Conservation (phyloP, 2,329 filamentous ascomycete species). For the Acephala macrosclerotiorum region DNA sequence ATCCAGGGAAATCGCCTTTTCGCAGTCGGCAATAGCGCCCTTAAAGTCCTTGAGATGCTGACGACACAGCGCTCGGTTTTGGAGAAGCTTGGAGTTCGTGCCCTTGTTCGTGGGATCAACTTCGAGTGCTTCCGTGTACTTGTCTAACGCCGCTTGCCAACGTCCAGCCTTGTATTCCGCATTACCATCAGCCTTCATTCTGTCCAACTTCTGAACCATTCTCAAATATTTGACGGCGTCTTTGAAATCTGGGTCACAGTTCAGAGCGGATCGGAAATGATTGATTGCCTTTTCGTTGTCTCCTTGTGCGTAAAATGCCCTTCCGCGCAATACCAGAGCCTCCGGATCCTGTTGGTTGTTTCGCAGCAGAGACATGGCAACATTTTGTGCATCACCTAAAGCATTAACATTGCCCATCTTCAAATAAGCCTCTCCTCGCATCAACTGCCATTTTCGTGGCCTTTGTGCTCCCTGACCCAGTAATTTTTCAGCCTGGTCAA, state of each 20-base stretch:
- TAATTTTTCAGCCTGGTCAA: conserved; percentile 87
- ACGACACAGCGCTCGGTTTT: conserved; percentile 89
- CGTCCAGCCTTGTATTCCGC: conserved; percentile 84
- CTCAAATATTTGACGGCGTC: conserved; percentile 88
- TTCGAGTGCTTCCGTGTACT: conserved; percentile 82
- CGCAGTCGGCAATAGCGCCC: conserved; percentile 84
- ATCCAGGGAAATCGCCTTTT: conserved; percentile 82
- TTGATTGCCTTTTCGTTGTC: conserved; percentile 95
- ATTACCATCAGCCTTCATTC: conserved; percentile 95
- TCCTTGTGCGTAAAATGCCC: conserved; percentile 87
- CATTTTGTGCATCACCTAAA: conserved; percentile 88
- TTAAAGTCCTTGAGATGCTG: conserved; percentile 85
- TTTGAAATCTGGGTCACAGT: conserved; percentile 89
- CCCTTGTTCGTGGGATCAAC: conserved; percentile 89
- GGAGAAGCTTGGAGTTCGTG: conserved; percentile 92
- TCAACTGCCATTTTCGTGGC: conserved; percentile 91
- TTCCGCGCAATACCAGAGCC: conserved; percentile 86
- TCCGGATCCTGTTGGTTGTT: conserved; percentile 92
- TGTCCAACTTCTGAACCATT: conserved; percentile 89
- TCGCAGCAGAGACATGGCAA: conserved; percentile 87
- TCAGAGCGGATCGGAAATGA: conserved; percentile 88
- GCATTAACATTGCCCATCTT: conserved; percentile 92
- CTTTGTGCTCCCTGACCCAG: conserved; percentile 78
- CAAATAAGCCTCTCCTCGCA: conserved; percentile 90
- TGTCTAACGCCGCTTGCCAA: conserved; percentile 81